Evolutionary conservation across 1,284 basidiomycete genomes (phyloP), one percentile per base, ranked within the genome.

Genomic region (Amylostereum chailletii): DNA sequence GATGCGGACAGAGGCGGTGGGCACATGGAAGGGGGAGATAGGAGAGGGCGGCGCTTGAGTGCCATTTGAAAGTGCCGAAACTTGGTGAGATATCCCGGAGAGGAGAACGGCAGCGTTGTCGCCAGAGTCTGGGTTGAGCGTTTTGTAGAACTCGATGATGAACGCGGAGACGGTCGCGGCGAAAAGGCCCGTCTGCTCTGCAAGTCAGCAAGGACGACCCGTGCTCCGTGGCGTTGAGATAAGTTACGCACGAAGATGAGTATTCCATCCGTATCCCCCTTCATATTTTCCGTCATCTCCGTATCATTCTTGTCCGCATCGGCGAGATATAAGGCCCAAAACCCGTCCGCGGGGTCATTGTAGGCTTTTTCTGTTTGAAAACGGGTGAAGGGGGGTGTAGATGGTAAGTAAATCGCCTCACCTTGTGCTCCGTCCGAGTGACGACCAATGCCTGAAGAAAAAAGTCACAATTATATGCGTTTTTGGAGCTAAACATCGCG

Each of bases 221-320:
- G 19, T 19, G 19, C 19, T 19, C 19, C 19, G 19, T 19, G 19
- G 19, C 19, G 19, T 19, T 19, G 19, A 19, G 19, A 19, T 19
- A 19, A 19, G 19, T 19, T 19, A 46, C 48, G n/a, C n/a, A 54
- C 72, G 54, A 75, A 73, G 38, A 74, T 71, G 2, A 74, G 61
- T 38, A 72, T 67, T 3, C 66, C 65, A 51, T 72, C 69, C 65
- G 74, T 70, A 40, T 70, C 69, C 5, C 66, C 63, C 54, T 70
- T 70, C 71, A 71, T 74, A 42, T 65, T 65, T 52, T 67, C 63
- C 4, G 48, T 40, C 7, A 48, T 40, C 29, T 38, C 37, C 32
- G 45, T 48, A 34, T 55, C 53, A 38, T 55, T 44, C 29, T 55
- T 49, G 19, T 55, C 53, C 3, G 53, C 52, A 34, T 49, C 42